phyloP scores from a whole-genome alignment of 306 rosid species.

The Inga oerstediana region DNA sequence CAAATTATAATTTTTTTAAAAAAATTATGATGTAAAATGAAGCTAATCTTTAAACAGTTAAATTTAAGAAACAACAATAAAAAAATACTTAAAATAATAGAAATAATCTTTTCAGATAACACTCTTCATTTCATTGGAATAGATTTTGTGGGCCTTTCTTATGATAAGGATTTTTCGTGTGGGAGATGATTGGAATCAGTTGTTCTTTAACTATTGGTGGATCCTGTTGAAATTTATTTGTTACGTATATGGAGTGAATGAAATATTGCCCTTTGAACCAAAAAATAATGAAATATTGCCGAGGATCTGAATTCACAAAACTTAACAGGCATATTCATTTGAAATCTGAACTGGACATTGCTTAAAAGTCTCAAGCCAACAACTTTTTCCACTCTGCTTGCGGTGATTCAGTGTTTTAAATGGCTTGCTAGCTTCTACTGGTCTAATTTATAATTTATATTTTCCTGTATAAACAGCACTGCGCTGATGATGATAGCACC shows the following conservation, averaged over 20 bases:
- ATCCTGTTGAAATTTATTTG: not conserved
- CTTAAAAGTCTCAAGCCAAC: not conserved
- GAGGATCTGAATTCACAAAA: not conserved
- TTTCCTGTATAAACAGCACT: slow-evolving; percentile 62
- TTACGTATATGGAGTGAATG: slow-evolving; percentile 27
- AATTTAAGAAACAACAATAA: not conserved
- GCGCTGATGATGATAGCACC: slow-evolving; percentile 74
- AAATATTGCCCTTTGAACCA: not conserved
- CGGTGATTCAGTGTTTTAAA: not conserved
- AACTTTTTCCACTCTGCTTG: slow-evolving; percentile 9
- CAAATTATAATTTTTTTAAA: no score
- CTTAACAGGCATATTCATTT: slow-evolving; percentile 9
- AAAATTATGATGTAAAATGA: not conserved
- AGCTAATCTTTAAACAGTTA: not conserved
- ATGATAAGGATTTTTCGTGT: not conserved
- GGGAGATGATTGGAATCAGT: not conserved
- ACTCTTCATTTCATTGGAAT: not conserved
- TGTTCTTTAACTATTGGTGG: not conserved
- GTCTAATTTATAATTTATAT: slow-evolving; percentile 16
- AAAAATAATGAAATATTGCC: slow-evolving; percentile 22
- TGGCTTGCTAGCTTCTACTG: slow-evolving; percentile 21
- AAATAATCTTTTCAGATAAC: not conserved
- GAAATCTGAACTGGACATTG: not conserved
- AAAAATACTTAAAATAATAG: not conserved
- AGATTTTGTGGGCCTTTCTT: not conserved